A percentile compares a stretch with the other conserved stretches of the same genome.
Conservation (phyloP, 805 yeast species). For the Huiozyma sinensis region DNA sequence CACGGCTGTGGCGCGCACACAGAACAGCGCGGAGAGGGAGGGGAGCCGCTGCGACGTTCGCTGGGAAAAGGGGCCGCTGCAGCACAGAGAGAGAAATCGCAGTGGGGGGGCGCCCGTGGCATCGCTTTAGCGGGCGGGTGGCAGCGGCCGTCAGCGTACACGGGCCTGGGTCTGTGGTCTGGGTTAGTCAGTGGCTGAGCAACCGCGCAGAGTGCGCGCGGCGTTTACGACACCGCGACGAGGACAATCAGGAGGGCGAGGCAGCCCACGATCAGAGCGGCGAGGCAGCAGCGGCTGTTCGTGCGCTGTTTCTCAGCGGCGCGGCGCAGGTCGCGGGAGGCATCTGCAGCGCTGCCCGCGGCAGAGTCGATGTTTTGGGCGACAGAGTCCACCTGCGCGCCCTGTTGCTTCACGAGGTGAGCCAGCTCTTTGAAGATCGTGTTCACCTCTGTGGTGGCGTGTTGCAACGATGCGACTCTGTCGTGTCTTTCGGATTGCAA, state of each 20-base stretch:
- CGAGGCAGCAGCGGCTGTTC: slow-evolving; percentile 65
- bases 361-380: slow-evolving; percentile 66
- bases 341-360: slow-evolving; percentile 55
- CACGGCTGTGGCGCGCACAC: no score
- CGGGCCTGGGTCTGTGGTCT: no score
- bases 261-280: slow-evolving; percentile 48
- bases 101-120: no score
- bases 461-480: slow-evolving; percentile 61
- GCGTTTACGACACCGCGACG: background rate
- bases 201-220: no score
- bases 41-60: no score
- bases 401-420: slow-evolving; percentile 71
- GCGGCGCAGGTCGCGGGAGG: slow-evolving; percentile 55
- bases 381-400: slow-evolving; percentile 70
- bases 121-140: no score
- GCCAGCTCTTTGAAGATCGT: slow-evolving; percentile 76
- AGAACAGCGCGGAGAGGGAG: no score
- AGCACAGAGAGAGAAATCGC: no score
- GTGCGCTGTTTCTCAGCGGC: slow-evolving; percentile 68
- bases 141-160: no score
- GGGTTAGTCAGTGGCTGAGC: no score
- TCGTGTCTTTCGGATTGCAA: slow-evolving; percentile 62
- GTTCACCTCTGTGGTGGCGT: slow-evolving; percentile 77
- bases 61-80: no score
- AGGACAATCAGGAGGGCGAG: slow-evolving; percentile 44